Conservation (phyloP, 1,139 yeast genomes). For the Nakaseomyces sp. region DNA sequence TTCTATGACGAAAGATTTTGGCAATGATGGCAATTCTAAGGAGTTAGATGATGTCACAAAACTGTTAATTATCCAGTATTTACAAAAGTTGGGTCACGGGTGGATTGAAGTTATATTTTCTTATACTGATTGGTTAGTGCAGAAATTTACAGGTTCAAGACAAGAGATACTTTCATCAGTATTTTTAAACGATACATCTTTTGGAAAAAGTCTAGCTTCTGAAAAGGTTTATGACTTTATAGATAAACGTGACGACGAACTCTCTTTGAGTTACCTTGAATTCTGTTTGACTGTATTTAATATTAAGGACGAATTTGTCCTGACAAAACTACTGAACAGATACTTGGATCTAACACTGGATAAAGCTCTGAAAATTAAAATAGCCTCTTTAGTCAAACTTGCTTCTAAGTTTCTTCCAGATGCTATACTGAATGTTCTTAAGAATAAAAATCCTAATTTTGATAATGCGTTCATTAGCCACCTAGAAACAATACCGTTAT, state of each 20-base stretch:
- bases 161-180: constrained; percentile 39
- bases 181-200: constrained; percentile 60
- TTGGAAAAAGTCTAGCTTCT: constrained; percentile 52
- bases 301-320: constrained; percentile 39
- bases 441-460: constrained; percentile 26
- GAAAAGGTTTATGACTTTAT: constrained; percentile 44
- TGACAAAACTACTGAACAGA: constrained; percentile 47
- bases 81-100: constrained; percentile 49
- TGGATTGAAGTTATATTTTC: constrained; percentile 49
- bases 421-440: constrained; percentile 26
- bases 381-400: constrained; percentile 35
- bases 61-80: constrained; percentile 40
- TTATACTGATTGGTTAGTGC: constrained; percentile 47
- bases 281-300: constrained; percentile 40
- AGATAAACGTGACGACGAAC: constrained; percentile 21
- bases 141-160: constrained; percentile 33
- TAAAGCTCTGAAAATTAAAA: constrained; percentile 31
- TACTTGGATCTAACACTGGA: constrained; percentile 37
- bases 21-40: constrained; percentile 19
- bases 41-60: constrained; percentile 22
- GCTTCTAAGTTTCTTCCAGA: constrained; percentile 40
- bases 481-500: constrained; percentile 51
- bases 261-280: constrained; percentile 54
- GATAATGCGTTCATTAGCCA: constrained; percentile 27
- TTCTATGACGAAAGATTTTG: constrained; percentile 14